These are phyloP conservation scores for Lagenidium giganteum DNA, from an alignment of 352 stramenopile genomes.

Conservation along the genomic window DNA sequence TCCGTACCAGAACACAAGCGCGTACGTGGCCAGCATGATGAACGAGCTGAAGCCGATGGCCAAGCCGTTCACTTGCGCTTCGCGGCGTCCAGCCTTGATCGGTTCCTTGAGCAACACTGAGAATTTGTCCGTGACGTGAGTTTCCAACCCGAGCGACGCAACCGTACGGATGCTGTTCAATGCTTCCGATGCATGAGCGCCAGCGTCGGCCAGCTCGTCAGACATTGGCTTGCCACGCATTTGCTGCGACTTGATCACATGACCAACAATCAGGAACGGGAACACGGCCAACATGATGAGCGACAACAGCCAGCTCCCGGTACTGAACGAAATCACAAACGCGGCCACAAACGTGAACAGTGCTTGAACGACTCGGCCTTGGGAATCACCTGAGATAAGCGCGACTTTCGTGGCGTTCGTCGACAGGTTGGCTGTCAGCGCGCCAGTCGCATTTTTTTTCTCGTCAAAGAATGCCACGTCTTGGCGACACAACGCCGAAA, in stretches of 20 bases:
- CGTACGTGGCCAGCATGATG: constrained; percentile 32
- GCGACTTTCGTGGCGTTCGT: constrained; percentile 42
- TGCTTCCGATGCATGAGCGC: constrained; percentile 28
- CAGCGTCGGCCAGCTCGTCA: constrained; percentile 19
- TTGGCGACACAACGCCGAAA: constrained; percentile 36
- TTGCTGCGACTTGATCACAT: constrained; percentile 20
- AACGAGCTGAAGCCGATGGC: constrained; percentile 65
- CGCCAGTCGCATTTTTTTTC: constrained; percentile 23
- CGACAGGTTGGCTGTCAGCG: constrained; percentile 35
- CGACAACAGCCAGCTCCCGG: constrained; percentile 49
- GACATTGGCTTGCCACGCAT: constrained; percentile 13
- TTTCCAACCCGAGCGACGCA: constrained; percentile 29
- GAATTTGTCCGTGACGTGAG: constrained; percentile 9
- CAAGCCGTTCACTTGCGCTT: constrained; percentile 31
- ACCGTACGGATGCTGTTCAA: constrained; percentile 40
- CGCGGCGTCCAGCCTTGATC: constrained; percentile 7
- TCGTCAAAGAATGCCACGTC: constrained; percentile 49
- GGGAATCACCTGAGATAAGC: constrained; percentile 37
- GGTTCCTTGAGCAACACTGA: constrained; percentile 10
- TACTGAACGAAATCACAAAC: constrained; percentile 44
- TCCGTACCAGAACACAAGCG: constrained; percentile 58
- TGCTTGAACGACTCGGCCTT: constrained; percentile 37
- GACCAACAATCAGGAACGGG: constrained; percentile 39
- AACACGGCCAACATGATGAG: constrained; percentile 56
- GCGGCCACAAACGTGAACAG: constrained; percentile 37